Evolutionary conservation across 2,329 filamentous ascomycete genomes (phyloP), one percentile per base, ranked within the genome.

Genomic region (Colletotrichum noveboracense): DNA sequence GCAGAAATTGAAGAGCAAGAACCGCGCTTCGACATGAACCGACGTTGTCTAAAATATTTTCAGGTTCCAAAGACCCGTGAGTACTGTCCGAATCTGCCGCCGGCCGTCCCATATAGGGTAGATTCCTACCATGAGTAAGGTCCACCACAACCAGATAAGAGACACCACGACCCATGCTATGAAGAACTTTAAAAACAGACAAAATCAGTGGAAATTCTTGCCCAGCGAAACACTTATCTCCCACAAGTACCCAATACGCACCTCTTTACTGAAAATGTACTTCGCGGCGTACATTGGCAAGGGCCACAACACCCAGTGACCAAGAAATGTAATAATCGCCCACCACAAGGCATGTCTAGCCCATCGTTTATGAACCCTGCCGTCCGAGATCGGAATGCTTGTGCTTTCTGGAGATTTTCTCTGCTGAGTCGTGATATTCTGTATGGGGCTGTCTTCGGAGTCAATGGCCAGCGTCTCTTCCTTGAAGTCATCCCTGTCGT

Each of bases 301-400:
- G 1, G 89, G 89, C 88, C 88, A 91, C 4, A 90, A 74, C 2
- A 90, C 87, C 88, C 87, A 89, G 68, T 90, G 88, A 0, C 88
- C 88, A 1, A 90, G 71, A 68, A 90, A 90, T 0, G 88, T 90
- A 0, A 87, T 88, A 0, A 84, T 76, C 0, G 88, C 84, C 88
- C 88, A 89, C 9, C 85, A 80, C 1, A 86, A 83, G 0, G 87
- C 86, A 65, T 88, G 86, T 0, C 81, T 82, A 2, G 85, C 84
- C 89, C 88, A 90, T 48, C 85, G 82, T 77, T 87, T 88, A 18
- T 89, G 78, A 4, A 83, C 82, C 2, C 82, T 80, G 26, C 18
- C 28, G 16, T 61, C 26, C 3, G 10, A 14, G 16, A 61, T 32
- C 6, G 28, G 14, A 61, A 61, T 30, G 13, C 16, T 28, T 5